These are phyloP conservation scores for Naganishia vaughanmartiniae DNA, from an alignment of 768 basidiomycete species.

Conservation along the genomic window DNA sequence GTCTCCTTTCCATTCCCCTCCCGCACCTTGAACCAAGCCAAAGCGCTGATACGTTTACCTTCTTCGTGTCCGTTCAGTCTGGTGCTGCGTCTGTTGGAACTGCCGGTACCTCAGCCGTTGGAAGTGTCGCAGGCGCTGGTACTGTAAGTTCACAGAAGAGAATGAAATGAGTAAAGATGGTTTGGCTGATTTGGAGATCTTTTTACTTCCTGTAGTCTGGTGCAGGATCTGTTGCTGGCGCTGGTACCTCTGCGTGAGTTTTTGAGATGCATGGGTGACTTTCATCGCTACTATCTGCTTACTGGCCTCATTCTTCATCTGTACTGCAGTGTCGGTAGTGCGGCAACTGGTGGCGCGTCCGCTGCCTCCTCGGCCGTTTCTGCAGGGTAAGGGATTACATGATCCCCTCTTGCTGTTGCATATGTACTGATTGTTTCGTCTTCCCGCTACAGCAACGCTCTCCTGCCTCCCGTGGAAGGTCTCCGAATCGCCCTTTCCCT, in stretches of 20 bases:
- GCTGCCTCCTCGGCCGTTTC: constrained; percentile 15
- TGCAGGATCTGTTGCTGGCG: constrained; percentile 17
- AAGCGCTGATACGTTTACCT: no score
- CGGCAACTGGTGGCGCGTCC: not conserved
- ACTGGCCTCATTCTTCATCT: not conserved
- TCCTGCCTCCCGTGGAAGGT: constrained; percentile 5
- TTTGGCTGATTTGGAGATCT: no score
- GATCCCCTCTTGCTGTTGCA: not conserved
- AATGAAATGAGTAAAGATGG: not conserved
- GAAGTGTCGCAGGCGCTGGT: constrained; percentile 13
- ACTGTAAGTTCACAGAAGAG: not conserved
- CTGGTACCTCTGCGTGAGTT: constrained; percentile 15
- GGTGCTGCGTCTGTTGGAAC: constrained; percentile 1
- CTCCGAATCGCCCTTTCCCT: constrained; percentile 12
- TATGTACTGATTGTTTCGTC: not conserved
- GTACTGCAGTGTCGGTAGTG: constrained; percentile 11
- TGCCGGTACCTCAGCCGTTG: constrained; percentile 1
- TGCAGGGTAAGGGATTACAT: not conserved
- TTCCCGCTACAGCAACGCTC: not conserved
- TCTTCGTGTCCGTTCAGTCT: not conserved
- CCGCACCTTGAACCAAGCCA: not conserved
- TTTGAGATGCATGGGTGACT: not conserved
- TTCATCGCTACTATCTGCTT: not conserved
- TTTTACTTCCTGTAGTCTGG: not conserved
- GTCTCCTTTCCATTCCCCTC: not conserved